phyloP scores from a whole-genome alignment of 768 basidiomycete genomes.

The Mycena venus region DNA sequence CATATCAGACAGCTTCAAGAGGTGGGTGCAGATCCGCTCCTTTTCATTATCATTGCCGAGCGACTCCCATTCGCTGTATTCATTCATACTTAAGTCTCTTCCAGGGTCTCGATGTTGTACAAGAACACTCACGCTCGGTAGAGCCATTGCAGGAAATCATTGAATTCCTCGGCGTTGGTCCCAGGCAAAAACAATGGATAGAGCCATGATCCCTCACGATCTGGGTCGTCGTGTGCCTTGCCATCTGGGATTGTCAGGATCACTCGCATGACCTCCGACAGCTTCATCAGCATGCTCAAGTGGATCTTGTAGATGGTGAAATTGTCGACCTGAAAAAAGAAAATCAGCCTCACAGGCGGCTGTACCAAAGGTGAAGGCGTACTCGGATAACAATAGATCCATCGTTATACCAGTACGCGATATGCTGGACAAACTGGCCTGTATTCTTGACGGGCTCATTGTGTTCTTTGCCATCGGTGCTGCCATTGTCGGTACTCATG shows the following conservation, averaged over 20 bases:
- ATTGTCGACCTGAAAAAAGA: not conserved
- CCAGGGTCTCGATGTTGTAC: not conserved
- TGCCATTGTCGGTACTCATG: not conserved
- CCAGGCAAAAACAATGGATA: not conserved
- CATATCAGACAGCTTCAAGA: not conserved
- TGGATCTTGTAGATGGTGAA: not conserved
- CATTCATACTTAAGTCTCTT: not conserved
- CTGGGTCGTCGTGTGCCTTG: not conserved
- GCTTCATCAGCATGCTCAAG: not conserved
- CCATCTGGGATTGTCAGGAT: not conserved
- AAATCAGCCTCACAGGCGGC: not conserved
- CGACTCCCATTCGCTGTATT: not conserved
- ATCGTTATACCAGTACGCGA: not conserved
- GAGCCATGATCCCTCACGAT: not conserved
- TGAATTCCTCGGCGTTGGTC: not conserved
- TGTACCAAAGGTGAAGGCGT: not conserved
- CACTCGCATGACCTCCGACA: not conserved
- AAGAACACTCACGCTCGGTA: not conserved
- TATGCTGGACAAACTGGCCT: not conserved
- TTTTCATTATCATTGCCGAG: not conserved
- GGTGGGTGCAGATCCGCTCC: not conserved
- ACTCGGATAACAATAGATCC: not conserved
- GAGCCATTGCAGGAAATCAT: not conserved
- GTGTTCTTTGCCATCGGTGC: not conserved
- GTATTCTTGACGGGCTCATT: not conserved